Evolutionary conservation across 2,329 filamentous ascomycete species (phyloP).

Genomic region (Phaeosphaeria sp.): DNA sequence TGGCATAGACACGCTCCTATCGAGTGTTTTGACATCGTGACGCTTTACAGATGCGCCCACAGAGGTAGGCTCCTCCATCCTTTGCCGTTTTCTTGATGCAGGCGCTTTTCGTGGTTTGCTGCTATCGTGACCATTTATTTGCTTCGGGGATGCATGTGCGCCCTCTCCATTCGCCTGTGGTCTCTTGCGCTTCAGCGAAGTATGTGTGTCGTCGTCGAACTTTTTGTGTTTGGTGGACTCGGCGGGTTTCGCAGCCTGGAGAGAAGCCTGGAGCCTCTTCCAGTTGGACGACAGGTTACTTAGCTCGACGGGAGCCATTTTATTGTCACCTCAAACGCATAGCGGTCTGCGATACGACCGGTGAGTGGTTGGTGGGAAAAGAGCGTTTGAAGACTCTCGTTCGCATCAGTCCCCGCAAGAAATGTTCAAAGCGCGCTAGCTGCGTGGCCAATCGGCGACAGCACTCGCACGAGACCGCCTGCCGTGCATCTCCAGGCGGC

Average conservation of each 20-base stretch:
- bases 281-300: constrained; percentile 66
- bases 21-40: constrained; percentile 53
- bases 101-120: constrained; percentile 24
- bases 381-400: constrained; percentile 15
- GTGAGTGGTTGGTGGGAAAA: constrained; percentile 17
- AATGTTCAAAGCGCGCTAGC: constrained; percentile 32
- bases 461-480: constrained; percentile 8
- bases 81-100: constrained; percentile 43
- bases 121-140: constrained; percentile 43
- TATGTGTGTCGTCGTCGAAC: constrained; percentile 29
- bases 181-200: constrained; percentile 46
- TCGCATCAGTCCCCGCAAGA: constrained; percentile 7
- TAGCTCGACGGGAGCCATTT: constrained; percentile 51
- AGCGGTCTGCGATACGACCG: constrained; percentile 24
- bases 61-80: constrained; percentile 46
- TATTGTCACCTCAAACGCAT: constrained; percentile 37
- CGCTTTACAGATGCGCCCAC: constrained; percentile 43
- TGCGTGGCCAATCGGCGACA: constrained; percentile 12
- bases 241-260: constrained; percentile 44
- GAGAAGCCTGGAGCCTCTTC: constrained; percentile 75
- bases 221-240: constrained; percentile 35
- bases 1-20: constrained; percentile 43
- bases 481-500: constrained; percentile 15
- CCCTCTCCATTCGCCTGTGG: constrained; percentile 27
- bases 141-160: constrained; percentile 22